Base-by-base conservation (phyloP, 1,139 yeast genomes). In the Yamadazyma membranifaciens region DNA sequence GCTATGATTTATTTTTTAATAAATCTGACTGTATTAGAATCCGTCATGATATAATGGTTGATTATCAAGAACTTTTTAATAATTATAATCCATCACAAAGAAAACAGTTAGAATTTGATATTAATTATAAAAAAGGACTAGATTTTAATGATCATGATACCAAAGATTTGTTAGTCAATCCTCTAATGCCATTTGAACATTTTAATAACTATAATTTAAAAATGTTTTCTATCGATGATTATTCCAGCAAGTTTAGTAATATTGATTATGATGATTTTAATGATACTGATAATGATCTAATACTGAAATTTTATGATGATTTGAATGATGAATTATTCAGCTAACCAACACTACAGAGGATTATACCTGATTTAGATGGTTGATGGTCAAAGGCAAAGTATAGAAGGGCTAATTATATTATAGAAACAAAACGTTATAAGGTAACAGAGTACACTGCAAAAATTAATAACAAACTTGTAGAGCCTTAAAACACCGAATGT, bases 221-320 rank as follows among this genome's bases (percentile, higher is more conserved):
- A 20, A 34, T 36, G 11, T 45, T 41, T 24, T 38, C 42, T n/a
- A 34, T 47, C 25, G 34, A 43, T 27, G 44, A 48, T 17, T 48
- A 47, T 31, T 40, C 45, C 26, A 33, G 16, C 27, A 39, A 38
- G 29, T 41, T 41, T 30, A 20, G 24, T 7, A 20, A 20, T 7
- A 39, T 37, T 20, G 24, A 5, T 6, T 20, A 6, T 20, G 24
- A 20, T 20, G 24, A 20, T 20, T 20, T 20, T 7, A 20, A 20
- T 7, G 24, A 20, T 1, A 38, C 37, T 10, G 49, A 44, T 22
- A 42, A 33, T n/a, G 47, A 45, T 31, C 22, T 32, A 22, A 24
- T 30, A 2, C 45, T 44, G 12, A 52, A 54, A 32, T 56, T 56
- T 33, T 52, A 55, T 42, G 56, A 55, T 36, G 62, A 57, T 37